These are phyloP conservation scores for Talaromyces marneffei DNA, from an alignment of 2,329 filamentous ascomycete genomes.

Conservation along the genomic window DNA sequence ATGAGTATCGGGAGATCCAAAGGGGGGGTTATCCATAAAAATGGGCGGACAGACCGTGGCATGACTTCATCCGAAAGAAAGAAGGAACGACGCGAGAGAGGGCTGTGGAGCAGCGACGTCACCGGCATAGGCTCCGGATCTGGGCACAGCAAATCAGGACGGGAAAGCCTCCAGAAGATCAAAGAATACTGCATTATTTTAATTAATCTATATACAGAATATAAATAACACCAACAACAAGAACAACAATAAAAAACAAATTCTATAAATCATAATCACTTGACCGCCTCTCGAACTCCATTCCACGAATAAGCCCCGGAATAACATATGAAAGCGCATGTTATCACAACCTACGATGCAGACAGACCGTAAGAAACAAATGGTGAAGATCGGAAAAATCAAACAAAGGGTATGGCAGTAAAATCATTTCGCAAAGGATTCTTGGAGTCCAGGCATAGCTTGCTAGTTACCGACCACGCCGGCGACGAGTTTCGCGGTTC, in stretches of 20 bases:
- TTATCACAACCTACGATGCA: not conserved
- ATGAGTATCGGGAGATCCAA: not conserved
- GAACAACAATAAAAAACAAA: no score
- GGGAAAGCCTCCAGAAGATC: not conserved
- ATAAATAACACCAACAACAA: no score
- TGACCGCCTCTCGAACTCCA: constrained; percentile 6
- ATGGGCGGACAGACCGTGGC: not conserved
- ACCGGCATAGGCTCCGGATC: no score
- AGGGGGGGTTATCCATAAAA: not conserved
- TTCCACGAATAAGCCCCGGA: constrained; percentile 5
- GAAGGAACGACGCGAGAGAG: not conserved
- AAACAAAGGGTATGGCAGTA: constrained; percentile 1
- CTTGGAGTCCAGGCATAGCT: not conserved
- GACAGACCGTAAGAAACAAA: not conserved
- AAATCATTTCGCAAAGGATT: not conserved
- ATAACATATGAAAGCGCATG: constrained; percentile 5
- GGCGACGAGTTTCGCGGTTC: constrained; percentile 8
- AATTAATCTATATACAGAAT: not conserved
- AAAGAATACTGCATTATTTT: not conserved
- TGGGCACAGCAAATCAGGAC: no score
- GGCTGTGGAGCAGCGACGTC: constrained; percentile 2
- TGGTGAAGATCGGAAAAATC: constrained; percentile 3
- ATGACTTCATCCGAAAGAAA: not conserved
- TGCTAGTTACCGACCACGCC: not conserved
- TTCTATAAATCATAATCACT: not conserved